Conservation (phyloP, 169 alveolate species). For the Ophryocystis elektroscirrha region DNA sequence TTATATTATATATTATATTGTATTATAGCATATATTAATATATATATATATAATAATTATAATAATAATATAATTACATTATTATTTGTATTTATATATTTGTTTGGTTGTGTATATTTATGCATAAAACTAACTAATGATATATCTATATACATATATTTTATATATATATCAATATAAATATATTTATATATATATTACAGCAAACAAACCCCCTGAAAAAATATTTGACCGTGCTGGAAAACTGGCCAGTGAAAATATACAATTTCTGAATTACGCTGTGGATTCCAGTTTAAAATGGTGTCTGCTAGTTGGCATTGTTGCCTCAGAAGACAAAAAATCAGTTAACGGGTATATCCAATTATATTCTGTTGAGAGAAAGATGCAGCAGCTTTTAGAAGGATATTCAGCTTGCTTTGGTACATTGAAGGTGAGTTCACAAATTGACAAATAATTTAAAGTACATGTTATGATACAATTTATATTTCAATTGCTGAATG, state of each 20-base stretch:
- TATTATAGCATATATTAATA: too few relatives aligned
- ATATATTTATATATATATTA: too few relatives aligned
- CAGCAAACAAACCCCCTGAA: background rate
- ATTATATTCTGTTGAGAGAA: slow-evolving; percentile 43
- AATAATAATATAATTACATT: too few relatives aligned
- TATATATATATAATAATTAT: too few relatives aligned
- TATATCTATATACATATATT: background rate
- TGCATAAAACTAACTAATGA: too few relatives aligned
- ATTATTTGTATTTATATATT: too few relatives aligned
- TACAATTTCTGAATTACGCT: background rate
- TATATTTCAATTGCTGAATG: background rate
- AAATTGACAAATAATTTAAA: background rate
- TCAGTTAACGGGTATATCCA: slow-evolving; percentile 57
- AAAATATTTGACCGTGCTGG: background rate
- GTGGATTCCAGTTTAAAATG: background rate
- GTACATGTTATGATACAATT: background rate
- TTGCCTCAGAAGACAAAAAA: slow-evolving; percentile 34
- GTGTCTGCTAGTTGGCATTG: background rate
- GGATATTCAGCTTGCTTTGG: slow-evolving; percentile 62
- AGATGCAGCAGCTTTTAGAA: slow-evolving; percentile 50
- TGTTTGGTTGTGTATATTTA: too few relatives aligned
- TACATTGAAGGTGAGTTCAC: background rate
- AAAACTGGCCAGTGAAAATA: background rate
- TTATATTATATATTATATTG: too few relatives aligned
- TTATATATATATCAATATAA: background rate